Conservation (phyloP, 1,284 basidiomycete species). For the Thelephora terrestris region DNA sequence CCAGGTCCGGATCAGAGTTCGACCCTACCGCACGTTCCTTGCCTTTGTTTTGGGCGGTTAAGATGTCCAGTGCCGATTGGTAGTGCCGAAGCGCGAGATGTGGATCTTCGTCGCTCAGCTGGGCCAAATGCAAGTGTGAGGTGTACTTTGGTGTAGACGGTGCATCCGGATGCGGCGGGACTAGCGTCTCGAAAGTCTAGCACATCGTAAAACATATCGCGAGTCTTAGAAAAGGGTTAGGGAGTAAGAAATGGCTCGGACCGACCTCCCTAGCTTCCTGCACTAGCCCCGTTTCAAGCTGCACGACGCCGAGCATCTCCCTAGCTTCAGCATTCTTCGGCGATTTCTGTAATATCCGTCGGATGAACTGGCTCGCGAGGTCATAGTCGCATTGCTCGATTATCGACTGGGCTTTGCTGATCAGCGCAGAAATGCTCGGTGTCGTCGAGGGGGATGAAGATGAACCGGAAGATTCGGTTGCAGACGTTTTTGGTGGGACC, state of each 20-base stretch:
- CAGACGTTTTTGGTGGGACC: constrained; percentile 19
- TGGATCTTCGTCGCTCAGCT: constrained; percentile 72
- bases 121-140: constrained; percentile 86
- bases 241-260: constrained; percentile 3
- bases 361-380: constrained; percentile 65
- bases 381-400: constrained; percentile 81
- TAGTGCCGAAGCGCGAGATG: constrained; percentile 73
- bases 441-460: background rate
- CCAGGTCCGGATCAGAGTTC: constrained; percentile 29
- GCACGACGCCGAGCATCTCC: constrained; percentile 71
- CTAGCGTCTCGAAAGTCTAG: constrained; percentile 56
- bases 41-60: constrained; percentile 62
- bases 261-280: constrained; percentile 65
- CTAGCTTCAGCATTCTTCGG: constrained; percentile 60
- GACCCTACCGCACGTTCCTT: constrained; percentile 39
- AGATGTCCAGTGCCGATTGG: constrained; percentile 68
- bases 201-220: constrained; percentile 2
- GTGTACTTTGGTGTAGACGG: constrained; percentile 62
- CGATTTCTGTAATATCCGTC: constrained; percentile 58
- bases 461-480: background rate
- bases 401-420: constrained; percentile 69
- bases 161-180: constrained; percentile 50
- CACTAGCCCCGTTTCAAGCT: constrained; percentile 71
- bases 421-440: constrained; percentile 41
- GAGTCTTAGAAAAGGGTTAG: constrained; percentile 3